Evolutionary conservation across 345 rosid species (phyloP).

Genomic region (Luvunga scandens): DNA sequence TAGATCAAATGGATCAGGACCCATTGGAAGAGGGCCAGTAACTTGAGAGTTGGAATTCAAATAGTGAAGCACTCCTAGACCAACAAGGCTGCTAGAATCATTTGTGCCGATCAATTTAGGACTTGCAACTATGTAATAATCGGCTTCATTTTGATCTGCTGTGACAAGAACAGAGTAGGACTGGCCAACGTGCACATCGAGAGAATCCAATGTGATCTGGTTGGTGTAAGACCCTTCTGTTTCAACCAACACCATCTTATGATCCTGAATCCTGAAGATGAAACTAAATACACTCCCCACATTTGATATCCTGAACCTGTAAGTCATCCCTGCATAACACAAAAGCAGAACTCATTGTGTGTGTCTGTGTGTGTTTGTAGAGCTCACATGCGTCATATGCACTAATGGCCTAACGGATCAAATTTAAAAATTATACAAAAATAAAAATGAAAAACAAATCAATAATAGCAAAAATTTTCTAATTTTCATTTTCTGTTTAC

Average conservation of each 20-base stretch:
- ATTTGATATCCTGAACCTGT: conserved; percentile 47
- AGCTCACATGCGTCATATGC: too few relatives aligned
- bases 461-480: not conserved
- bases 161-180: conserved; percentile 47
- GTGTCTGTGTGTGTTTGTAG: not conserved
- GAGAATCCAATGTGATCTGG: conserved; percentile 32
- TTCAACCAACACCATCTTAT: conserved; percentile 43
- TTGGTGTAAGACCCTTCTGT: conserved; percentile 51
- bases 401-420: not conserved
- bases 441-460: too few relatives aligned
- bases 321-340: conserved; percentile 32
- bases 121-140: conserved; percentile 41
- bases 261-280: conserved; percentile 45
- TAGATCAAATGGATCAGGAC: conserved; percentile 40
- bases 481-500: conserved; percentile 14
- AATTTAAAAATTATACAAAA: not conserved
- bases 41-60: conserved; percentile 21
- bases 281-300: conserved; percentile 31
- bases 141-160: conserved; percentile 34
- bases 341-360: not conserved
- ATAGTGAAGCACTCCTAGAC: conserved; percentile 41
- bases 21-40: conserved; percentile 31
- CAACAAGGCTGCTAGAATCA: conserved; percentile 20
- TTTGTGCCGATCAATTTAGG: conserved; percentile 24
- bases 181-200: conserved; percentile 47